Evolutionary conservation across 2,329 filamentous ascomycete genomes (phyloP).

Genomic region (Fusarium dlaminii): DNA sequence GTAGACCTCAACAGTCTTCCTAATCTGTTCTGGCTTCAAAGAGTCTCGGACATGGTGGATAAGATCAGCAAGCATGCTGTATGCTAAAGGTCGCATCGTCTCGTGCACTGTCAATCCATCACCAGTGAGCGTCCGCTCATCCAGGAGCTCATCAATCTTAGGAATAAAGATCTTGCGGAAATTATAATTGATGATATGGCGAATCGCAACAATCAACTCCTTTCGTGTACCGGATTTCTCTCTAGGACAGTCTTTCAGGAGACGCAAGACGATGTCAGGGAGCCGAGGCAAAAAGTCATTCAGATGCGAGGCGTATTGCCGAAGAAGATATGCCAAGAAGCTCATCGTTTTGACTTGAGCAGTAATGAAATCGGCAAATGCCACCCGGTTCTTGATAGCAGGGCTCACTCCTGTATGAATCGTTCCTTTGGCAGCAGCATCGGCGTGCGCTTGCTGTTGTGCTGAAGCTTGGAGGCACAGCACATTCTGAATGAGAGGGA

Average conservation of each 20-base stretch:
- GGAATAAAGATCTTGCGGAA: conserved; percentile 93
- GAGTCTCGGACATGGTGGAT: conserved; percentile 96
- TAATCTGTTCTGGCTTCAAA: conserved; percentile 89
- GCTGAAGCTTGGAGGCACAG: conserved; percentile 89
- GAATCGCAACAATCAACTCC: conserved; percentile 93
- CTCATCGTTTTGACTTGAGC: conserved; percentile 99
- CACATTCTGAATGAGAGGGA: conserved; percentile 92
- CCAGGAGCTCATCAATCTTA: conserved; percentile 94
- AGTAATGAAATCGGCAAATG: conserved; percentile 97
- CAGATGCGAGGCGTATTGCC: conserved; percentile 87
- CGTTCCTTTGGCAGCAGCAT: conserved; percentile 80
- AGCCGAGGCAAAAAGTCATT: conserved; percentile 87
- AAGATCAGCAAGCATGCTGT: conserved; percentile 97
- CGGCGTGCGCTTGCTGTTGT: conserved; percentile 89
- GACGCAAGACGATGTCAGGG: conserved; percentile 87
- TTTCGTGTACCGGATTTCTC: conserved; percentile 95
- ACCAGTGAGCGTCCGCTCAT: conserved; percentile 92
- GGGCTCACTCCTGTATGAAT: conserved; percentile 94
- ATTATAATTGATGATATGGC: conserved; percentile 99
- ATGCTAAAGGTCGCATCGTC: conserved; percentile 93
- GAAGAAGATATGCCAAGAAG: conserved; percentile 90
- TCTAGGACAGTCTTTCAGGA: conserved; percentile 91
- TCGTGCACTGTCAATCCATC: conserved; percentile 97
- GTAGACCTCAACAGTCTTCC: conserved; percentile 95
- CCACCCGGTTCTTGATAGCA: conserved; percentile 90